These are phyloP conservation scores for Termitomyces sp. DNA, from an alignment of 1,284 basidiomycete genomes.

Conservation along the genomic window DNA sequence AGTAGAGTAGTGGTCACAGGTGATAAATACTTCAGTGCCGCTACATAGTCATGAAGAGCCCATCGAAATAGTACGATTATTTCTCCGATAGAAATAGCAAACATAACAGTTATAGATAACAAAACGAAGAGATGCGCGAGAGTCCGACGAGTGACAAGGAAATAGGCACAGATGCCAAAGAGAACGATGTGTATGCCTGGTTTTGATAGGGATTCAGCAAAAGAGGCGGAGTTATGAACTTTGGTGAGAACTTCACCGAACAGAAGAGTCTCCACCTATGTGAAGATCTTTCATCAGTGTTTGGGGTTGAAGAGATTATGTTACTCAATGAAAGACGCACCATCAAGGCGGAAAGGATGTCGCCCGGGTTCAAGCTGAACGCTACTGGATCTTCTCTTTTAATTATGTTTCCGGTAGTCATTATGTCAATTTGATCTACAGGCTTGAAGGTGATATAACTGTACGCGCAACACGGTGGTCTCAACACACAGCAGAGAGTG, in stretches of 20 bases:
- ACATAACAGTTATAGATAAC: constrained; percentile 20
- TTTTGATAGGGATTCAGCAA: not conserved
- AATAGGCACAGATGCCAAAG: constrained; percentile 16
- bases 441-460: no score
- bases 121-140: constrained; percentile 14
- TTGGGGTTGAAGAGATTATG: not conserved
- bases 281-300: not conserved
- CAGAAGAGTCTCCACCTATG: not conserved
- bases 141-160: constrained; percentile 8
- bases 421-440: not conserved
- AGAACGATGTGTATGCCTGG: constrained; percentile 18
- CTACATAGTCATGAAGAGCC: constrained; percentile 17
- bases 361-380: no score
- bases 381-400: no score
- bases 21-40: constrained; percentile 3
- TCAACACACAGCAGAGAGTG: no score
- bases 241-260: not conserved
- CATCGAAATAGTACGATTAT: constrained; percentile 21
- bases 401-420: not conserved
- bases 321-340: not conserved
- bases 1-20: not conserved
- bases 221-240: not conserved
- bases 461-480: no score
- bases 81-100: constrained; percentile 24
- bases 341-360: not conserved